Percentiles rank a stretch among this genome's conserved stretches.
These are phyloP conservation scores for Quercus tomentella DNA, from an alignment of 331 rosid species.

Conservation along the genomic window DNA sequence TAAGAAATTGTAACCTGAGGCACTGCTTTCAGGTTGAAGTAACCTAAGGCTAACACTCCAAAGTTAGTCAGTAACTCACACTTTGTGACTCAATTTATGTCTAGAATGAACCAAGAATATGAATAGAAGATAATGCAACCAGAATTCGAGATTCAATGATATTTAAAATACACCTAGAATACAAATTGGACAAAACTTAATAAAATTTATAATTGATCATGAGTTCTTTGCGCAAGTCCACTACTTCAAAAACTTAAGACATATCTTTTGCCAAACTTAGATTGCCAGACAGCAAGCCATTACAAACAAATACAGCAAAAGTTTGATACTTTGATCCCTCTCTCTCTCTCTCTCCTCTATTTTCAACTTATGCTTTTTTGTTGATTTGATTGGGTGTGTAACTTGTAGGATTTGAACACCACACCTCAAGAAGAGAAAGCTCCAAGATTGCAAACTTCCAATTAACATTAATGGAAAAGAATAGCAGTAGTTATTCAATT, in stretches of 20 bases:
- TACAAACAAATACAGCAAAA: not conserved
- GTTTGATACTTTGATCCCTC: not conserved
- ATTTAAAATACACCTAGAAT: not conserved
- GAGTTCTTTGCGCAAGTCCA: too few relatives aligned
- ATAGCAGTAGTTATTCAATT: too few relatives aligned
- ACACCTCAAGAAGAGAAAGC: too few relatives aligned
- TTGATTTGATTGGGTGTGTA: too few relatives aligned
- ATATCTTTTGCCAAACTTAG: not conserved
- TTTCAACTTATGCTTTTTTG: too few relatives aligned
- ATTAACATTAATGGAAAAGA: too few relatives aligned
- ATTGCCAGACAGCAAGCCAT: not conserved
- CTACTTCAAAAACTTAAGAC: not conserved
- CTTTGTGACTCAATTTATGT: not conserved
- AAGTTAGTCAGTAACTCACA: not conserved
- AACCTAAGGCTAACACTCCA: not conserved
- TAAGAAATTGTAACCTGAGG: too few relatives aligned
- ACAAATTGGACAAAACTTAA: not conserved
- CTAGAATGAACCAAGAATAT: not conserved
- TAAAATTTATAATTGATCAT: too few relatives aligned
- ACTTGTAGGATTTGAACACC: too few relatives aligned
- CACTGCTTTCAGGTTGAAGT: not conserved
- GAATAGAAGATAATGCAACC: not conserved
- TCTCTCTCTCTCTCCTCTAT: not conserved
- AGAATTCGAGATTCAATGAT: not conserved
- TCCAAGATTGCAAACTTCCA: too few relatives aligned